Conservation (phyloP, 176 grass and related monocot genomes). For the Avena eriantha region DNA sequence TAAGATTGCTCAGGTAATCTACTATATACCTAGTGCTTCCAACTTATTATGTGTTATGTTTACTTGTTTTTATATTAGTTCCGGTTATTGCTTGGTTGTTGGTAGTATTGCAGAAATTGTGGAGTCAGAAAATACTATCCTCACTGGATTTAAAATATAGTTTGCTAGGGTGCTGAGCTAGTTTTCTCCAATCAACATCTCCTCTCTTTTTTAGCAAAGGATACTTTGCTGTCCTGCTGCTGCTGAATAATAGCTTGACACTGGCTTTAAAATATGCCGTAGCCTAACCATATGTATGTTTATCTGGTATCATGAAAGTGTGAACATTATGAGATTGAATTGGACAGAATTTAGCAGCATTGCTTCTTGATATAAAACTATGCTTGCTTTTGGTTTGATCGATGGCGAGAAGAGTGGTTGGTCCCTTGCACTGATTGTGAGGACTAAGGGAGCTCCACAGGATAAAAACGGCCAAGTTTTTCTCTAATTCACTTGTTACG, state of each 20-base stretch:
- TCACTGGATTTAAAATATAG: neutral
- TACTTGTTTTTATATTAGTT: constrained; percentile 30
- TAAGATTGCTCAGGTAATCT: constrained; percentile 89
- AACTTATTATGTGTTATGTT: constrained; percentile 18
- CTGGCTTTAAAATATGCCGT: neutral
- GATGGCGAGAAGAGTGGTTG: neutral
- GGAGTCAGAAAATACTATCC: neutral
- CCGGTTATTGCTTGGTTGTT: neutral
- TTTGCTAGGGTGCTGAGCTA: neutral
- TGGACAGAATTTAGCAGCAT: neutral
- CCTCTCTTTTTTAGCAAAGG: neutral
- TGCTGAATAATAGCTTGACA: constrained; percentile 23
- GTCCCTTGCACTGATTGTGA: neutral
- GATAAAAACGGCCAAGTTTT: neutral
- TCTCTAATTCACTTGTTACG: constrained; percentile 8
- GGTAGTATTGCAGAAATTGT: neutral
- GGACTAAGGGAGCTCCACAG: neutral
- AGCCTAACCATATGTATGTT: constrained; percentile 17
- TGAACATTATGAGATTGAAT: constrained; percentile 4
- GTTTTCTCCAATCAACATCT: neutral
- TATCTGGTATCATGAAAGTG: neutral
- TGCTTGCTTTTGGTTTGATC: constrained; percentile 26
- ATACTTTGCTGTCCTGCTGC: constrained; percentile 17
- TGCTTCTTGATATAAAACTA: constrained; percentile 1
- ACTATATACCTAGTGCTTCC: constrained; percentile 10